Evolutionary conservation across 1,139 yeast genomes (phyloP).

Genomic region (Sugiyamaella sp.): DNA sequence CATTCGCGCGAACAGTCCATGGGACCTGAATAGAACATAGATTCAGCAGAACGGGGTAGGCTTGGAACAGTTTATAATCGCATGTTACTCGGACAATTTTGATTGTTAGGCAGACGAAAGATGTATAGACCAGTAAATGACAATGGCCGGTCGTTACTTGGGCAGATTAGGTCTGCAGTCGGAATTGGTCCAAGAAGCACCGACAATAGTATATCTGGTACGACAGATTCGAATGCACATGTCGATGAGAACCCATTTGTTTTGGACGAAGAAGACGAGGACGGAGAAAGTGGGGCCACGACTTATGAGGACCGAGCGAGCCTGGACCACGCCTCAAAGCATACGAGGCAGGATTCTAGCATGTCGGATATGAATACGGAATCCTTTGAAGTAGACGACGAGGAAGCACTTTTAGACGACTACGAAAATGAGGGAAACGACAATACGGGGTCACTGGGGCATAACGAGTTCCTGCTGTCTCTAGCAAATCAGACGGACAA

Average conservation of each 20-base stretch:
- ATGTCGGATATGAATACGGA: slow-evolving; percentile 1
- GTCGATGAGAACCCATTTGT: slow-evolving; percentile 7
- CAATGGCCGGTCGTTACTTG: slow-evolving; percentile 5
- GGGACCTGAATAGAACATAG: not conserved
- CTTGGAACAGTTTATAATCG: too few species aligned
- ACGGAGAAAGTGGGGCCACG: slow-evolving; percentile 1
- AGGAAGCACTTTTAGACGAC: slow-evolving; percentile 20
- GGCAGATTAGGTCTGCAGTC: slow-evolving; percentile 2
- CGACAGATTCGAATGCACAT: too few species aligned
- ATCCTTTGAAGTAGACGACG: slow-evolving; percentile 23
- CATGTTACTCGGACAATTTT: slow-evolving; percentile 1
- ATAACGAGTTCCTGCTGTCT: slow-evolving; percentile 33
- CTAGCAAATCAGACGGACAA: slow-evolving; percentile 41
- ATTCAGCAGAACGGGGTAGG: too few species aligned
- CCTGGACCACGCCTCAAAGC: not conserved
- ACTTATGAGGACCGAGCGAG: not conserved
- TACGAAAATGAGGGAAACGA: slow-evolving; percentile 23
- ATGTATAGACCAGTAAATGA: slow-evolving; percentile 9
- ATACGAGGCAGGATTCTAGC: not conserved
- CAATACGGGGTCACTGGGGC: slow-evolving; percentile 29
- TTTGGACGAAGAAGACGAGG: slow-evolving; percentile 3
- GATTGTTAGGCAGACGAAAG: not conserved
- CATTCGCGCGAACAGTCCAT: not conserved
- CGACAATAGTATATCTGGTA: not conserved
- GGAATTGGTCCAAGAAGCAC: not conserved